These are phyloP conservation scores for Pseudocercospora ulei DNA, from an alignment of 2,329 filamentous ascomycete genomes.

Conservation along the genomic window DNA sequence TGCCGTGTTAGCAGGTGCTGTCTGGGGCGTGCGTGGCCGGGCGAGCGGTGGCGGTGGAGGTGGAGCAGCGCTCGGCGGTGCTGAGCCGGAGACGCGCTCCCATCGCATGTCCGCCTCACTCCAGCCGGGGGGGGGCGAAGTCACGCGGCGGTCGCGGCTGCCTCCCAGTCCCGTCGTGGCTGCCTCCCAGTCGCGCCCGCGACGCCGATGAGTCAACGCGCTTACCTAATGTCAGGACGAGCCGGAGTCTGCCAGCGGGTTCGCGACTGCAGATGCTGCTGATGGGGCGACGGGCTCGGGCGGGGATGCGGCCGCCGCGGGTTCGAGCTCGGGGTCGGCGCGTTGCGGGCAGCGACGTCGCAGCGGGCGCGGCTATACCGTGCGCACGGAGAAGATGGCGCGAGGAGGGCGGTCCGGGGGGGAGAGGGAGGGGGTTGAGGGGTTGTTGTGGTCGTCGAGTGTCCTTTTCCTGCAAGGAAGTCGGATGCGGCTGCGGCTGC, in stretches of 20 bases:
- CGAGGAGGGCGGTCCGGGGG: neutral
- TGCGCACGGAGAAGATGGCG: constrained; percentile 12
- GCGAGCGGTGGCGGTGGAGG: neutral
- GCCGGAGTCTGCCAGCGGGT: constrained; percentile 19
- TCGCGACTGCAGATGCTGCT: constrained; percentile 9
- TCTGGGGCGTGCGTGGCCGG: neutral
- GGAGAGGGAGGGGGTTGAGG: constrained; percentile 3
- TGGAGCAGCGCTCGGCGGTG: too few species aligned
- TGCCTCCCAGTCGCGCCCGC: neutral
- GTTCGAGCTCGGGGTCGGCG: constrained; percentile 11
- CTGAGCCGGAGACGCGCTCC: constrained; percentile 4
- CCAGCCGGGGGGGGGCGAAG: constrained; percentile 3
- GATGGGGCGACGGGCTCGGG: constrained; percentile 12
- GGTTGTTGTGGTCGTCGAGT: neutral
- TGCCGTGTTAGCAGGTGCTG: constrained; percentile 19
- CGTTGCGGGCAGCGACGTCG: constrained; percentile 9
- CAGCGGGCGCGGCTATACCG: constrained; percentile 13
- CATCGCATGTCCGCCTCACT: constrained; percentile 10
- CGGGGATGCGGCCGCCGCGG: constrained; percentile 8
- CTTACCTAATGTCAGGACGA: constrained; percentile 18
- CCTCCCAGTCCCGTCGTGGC: constrained; percentile 1
- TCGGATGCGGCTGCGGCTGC: too few species aligned
- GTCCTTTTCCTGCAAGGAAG: too few species aligned
- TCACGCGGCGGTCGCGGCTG: constrained; percentile 11
- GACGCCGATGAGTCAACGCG: neutral